These are phyloP conservation scores for Cladosporium velox DNA, from an alignment of 2,329 filamentous ascomycete genomes.

Conservation along the genomic window DNA sequence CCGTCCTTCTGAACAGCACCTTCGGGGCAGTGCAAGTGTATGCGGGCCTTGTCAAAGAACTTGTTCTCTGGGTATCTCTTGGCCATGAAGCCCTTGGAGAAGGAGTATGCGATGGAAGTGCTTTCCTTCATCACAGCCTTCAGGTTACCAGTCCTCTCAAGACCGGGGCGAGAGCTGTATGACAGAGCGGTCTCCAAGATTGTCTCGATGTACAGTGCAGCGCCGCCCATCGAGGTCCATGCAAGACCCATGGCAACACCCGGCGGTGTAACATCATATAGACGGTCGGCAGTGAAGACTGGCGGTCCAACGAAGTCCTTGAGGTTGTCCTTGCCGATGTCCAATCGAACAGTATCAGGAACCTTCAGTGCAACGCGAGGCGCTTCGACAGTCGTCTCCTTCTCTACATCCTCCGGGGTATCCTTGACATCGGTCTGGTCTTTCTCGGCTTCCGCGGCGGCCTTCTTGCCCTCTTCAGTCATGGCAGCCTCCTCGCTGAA, in stretches of 20 bases:
- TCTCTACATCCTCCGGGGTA: conserved; percentile 57
- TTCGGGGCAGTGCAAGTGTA: conserved; percentile 95
- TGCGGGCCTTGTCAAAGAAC: conserved; percentile 93
- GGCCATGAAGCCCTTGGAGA: conserved; percentile 85
- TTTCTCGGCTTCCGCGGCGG: conserved; percentile 69
- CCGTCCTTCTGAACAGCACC: conserved; percentile 94
- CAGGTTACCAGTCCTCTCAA: conserved; percentile 92
- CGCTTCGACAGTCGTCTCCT: conserved; percentile 59
- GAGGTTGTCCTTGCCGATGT: conserved; percentile 83
- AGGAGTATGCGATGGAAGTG: conserved; percentile 91
- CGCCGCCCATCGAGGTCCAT: conserved; percentile 96
- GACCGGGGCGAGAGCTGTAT: conserved; percentile 69
- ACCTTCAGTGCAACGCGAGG: conserved; percentile 79
- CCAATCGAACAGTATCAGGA: conserved; percentile 82
- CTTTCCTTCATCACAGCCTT: conserved; percentile 99
- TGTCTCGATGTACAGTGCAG: conserved; percentile 94
- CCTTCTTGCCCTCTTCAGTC: conserved; percentile 82
- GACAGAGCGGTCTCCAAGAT: conserved; percentile 84
- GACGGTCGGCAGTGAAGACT: conserved; percentile 89
- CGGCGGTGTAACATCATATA: conserved; percentile 90
- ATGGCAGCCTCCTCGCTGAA: conserved; percentile 78
- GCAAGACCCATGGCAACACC: conserved; percentile 97
- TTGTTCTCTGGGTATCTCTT: conserved; percentile 83
- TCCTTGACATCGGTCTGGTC: conserved; percentile 65
- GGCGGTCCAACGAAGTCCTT: conserved; percentile 97